A percentile compares a stretch with the other conserved stretches of the same genome.
Conservation (phyloP, 1,284 basidiomycete genomes). For the Golubevia sp. region DNA sequence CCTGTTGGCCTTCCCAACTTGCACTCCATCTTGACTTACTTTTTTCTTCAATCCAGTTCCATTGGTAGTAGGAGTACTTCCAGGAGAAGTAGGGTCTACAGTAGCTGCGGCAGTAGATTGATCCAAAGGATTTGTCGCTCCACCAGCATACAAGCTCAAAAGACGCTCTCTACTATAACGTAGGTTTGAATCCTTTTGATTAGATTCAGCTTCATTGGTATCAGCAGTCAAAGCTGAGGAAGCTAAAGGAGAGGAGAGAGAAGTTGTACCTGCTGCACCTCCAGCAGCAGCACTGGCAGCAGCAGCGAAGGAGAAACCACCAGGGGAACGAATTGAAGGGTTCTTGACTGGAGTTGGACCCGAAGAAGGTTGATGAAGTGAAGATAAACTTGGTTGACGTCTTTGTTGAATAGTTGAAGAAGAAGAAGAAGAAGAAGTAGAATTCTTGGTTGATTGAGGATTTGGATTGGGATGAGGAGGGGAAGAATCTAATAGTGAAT, state of each 20-base stretch:
- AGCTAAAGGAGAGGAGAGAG: slow-evolving; percentile 13
- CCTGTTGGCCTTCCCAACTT: slow-evolving; percentile 1
- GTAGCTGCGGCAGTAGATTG: slow-evolving; percentile 13
- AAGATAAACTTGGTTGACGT: not conserved
- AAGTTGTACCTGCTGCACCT: slow-evolving; percentile 15
- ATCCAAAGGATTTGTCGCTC: slow-evolving; percentile 13
- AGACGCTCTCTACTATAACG: slow-evolving; percentile 20
- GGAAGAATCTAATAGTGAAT: slow-evolving; percentile 10
- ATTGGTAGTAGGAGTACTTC: slow-evolving; percentile 1
- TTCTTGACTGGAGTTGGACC: slow-evolving; percentile 11
- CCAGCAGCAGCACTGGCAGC: slow-evolving; percentile 20
- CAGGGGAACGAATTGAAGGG: slow-evolving; percentile 29
- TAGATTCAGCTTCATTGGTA: slow-evolving; percentile 14
- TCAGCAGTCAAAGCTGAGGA: slow-evolving; percentile 9
- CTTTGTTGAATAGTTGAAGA: not conserved
- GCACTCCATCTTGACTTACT: not conserved
- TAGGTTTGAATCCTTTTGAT: slow-evolving; percentile 26
- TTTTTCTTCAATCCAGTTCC: not conserved
- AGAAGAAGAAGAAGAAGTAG: not conserved
- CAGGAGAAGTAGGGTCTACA: slow-evolving; percentile 2
- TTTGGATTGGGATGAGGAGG: slow-evolving; percentile 1
- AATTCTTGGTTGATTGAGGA: not conserved
- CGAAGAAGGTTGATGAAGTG: not conserved
- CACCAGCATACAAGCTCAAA: slow-evolving; percentile 42
- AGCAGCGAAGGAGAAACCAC: slow-evolving; percentile 48